Conservation (phyloP, 2,329 filamentous ascomycete genomes). For the Lachnellula arida region DNA sequence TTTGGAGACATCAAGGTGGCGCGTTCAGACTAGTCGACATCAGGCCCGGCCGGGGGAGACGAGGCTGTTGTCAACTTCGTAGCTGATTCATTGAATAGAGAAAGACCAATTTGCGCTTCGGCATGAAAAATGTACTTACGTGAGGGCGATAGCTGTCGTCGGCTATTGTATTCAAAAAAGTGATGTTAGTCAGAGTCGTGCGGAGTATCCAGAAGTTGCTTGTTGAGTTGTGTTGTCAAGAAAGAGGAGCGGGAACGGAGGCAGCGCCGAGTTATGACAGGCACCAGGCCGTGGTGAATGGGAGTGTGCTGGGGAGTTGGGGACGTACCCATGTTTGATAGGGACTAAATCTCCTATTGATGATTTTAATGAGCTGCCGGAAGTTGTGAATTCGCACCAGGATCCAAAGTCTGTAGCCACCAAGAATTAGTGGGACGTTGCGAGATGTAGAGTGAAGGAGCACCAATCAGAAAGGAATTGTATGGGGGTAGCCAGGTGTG, state of each 20-base stretch:
- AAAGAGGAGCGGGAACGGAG: neutral
- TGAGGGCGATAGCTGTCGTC: constrained; percentile 12
- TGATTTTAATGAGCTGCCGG: constrained; percentile 14
- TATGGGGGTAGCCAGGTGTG: neutral
- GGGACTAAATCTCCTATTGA: constrained; percentile 4
- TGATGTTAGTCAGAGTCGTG: constrained; percentile 4
- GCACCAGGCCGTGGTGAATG: constrained; percentile 6
- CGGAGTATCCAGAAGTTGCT: neutral
- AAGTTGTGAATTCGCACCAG: constrained; percentile 11
- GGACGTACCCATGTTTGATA: constrained; percentile 15
- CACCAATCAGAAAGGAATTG: neutral
- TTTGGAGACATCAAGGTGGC: constrained; percentile 15
- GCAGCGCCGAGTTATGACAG: constrained; percentile 1
- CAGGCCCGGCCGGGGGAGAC: constrained; percentile 3
- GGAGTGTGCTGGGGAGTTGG: constrained; percentile 7
- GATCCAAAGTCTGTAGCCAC: constrained; percentile 15
- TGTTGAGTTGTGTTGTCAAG: constrained; percentile 1
- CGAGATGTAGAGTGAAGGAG: constrained; percentile 1
- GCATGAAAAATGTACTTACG: constrained; percentile 5
- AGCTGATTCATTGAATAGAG: neutral
- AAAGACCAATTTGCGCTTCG: neutral
- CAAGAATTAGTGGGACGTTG: constrained; percentile 14
- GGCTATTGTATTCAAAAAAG: constrained; percentile 1
- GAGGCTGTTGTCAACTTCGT: constrained; percentile 5
- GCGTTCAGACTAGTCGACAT: constrained; percentile 7